These are phyloP conservation scores for Sclerotinia subarctica DNA, from an alignment of 2,329 filamentous ascomycete genomes.

Conservation along the genomic window DNA sequence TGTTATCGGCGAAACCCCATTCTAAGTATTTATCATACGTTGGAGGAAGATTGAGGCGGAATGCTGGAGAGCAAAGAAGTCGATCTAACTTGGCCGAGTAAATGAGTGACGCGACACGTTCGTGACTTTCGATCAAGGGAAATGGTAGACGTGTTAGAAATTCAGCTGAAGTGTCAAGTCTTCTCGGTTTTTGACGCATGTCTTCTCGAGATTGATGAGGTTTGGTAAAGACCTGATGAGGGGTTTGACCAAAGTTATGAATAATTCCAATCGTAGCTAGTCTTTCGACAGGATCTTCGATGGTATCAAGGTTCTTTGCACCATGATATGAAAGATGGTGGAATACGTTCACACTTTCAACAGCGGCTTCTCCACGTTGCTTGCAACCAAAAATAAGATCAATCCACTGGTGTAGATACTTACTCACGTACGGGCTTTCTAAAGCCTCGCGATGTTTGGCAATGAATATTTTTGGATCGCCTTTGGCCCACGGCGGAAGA, in stretches of 20 bases:
- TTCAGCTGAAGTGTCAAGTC: conserved; percentile 75
- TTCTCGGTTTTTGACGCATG: conserved; percentile 57
- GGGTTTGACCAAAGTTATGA: conserved; percentile 97
- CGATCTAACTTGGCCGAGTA: conserved; percentile 79
- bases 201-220: conserved; percentile 76
- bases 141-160: conserved; percentile 75
- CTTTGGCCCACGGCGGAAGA: conserved; percentile 95
- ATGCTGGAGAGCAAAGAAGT: conserved; percentile 77
- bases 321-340: conserved; percentile 94
- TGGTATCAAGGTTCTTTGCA: conserved; percentile 86
- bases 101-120: conserved; percentile 74
- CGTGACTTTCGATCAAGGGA: conserved; percentile 67
- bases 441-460: conserved; percentile 92
- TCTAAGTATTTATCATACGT: conserved; percentile 87
- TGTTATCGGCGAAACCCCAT: conserved; percentile 94
- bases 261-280: conserved; percentile 92
- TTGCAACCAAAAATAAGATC: conserved; percentile 93
- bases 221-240: conserved; percentile 86
- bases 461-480: conserved; percentile 92
- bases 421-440: conserved; percentile 88
- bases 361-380: conserved; percentile 85
- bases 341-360: conserved; percentile 92
- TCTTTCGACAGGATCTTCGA: conserved; percentile 82
- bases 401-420: conserved; percentile 90
- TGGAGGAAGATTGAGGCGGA: conserved; percentile 83